These are phyloP conservation scores for Xylariaceae sp. DNA, from an alignment of 2,329 filamentous ascomycete species.

Conservation along the genomic window DNA sequence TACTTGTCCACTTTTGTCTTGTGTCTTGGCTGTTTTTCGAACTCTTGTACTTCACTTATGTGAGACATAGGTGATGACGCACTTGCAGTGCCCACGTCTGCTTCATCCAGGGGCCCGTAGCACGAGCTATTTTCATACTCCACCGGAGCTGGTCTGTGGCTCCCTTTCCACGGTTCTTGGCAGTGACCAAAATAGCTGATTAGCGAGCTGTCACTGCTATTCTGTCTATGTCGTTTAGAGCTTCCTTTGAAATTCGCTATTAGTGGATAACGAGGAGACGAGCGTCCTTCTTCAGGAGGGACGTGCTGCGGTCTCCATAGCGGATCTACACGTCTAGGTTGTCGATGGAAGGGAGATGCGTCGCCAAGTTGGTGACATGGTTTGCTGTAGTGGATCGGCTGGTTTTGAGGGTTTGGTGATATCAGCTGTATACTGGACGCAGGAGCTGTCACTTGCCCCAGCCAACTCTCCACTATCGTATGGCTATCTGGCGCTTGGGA, in stretches of 20 bases:
- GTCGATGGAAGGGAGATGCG: conserved; percentile 1
- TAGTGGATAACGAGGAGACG: conserved; percentile 18
- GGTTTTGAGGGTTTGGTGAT: conserved; percentile 25
- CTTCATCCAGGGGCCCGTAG: conserved; percentile 16
- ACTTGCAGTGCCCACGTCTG: conserved; percentile 15
- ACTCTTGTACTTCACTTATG: conserved; percentile 35
- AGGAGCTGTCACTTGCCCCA: conserved; percentile 30
- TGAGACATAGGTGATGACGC: conserved; percentile 29
- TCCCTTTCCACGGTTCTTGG: conserved; percentile 18
- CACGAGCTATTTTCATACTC: conserved; percentile 16
- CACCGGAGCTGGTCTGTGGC: conserved; percentile 1
- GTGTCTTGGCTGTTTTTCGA: conserved; percentile 57
- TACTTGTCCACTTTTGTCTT: conserved; percentile 65
- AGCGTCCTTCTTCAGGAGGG: conserved; percentile 23
- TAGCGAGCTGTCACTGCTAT: conserved; percentile 36
- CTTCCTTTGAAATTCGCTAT: conserved; percentile 18
- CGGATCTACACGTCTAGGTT: conserved; percentile 27
- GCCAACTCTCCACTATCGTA: conserved; percentile 38
- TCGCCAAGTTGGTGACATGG: conserved; percentile 9
- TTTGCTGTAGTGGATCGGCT: conserved; percentile 12
- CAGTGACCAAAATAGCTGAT: conserved; percentile 32
- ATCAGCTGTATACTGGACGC: conserved; percentile 18
- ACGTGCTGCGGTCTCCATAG: conserved; percentile 35
- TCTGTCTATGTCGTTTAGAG: conserved; percentile 28
- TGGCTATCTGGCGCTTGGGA: conserved; percentile 28